These are phyloP conservation scores for Boletellus emodensis DNA, from an alignment of 768 basidiomycete species.

Conservation along the genomic window DNA sequence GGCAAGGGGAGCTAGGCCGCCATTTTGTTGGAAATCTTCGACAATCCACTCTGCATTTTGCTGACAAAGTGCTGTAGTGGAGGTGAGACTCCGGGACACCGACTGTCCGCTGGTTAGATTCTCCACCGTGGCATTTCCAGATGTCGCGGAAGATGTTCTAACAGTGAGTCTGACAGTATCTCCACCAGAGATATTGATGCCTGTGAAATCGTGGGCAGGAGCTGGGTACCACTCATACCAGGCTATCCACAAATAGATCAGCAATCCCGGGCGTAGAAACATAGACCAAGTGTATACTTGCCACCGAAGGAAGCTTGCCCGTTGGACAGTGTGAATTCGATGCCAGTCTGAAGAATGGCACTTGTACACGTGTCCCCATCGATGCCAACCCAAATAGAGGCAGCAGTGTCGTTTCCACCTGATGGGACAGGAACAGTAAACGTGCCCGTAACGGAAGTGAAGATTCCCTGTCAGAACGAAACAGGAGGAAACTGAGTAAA, in stretches of 20 bases:
- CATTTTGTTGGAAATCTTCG: background rate
- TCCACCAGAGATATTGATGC: background rate
- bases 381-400: background rate
- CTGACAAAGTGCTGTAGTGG: background rate
- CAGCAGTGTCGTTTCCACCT: background rate
- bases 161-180: background rate
- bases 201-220: background rate
- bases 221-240: constrained; percentile 4
- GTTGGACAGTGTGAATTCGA: background rate
- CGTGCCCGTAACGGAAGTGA: background rate
- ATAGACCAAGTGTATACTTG: background rate
- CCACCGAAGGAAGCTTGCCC: background rate
- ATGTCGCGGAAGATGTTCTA: background rate
- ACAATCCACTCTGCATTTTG: constrained; percentile 2
- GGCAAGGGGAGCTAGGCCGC: background rate
- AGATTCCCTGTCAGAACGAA: background rate
- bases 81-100: background rate
- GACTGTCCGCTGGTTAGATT: background rate
- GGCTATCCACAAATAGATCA: background rate
- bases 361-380: background rate
- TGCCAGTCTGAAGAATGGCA: background rate
- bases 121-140: background rate
- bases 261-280: background rate
- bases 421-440: background rate
- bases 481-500: background rate